Percentiles rank a stretch among this genome's conserved stretches.
phyloP scores from a whole-genome alignment of 371 early-diverging fungal genomes.

The Apophysomyces trapeziformis region DNA sequence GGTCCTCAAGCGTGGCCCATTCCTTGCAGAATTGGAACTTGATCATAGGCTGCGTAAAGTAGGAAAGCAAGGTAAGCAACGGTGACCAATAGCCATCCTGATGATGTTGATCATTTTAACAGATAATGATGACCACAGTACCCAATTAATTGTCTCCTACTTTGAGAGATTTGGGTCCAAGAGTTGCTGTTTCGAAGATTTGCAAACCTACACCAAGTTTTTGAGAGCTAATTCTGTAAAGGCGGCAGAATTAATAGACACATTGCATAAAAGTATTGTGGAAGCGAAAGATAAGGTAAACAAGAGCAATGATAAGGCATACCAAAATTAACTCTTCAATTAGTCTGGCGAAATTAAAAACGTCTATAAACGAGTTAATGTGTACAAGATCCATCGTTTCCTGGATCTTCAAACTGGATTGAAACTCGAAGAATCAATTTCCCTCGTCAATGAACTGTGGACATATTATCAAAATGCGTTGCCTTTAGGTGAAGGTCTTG shows the following conservation, averaged over 20 bases:
- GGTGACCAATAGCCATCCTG: slow-evolving; percentile 5
- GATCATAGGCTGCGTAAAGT: slow-evolving; percentile 46
- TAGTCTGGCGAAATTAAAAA: slow-evolving; percentile 40
- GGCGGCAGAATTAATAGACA: slow-evolving; percentile 39
- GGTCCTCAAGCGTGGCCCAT: slow-evolving; percentile 70
- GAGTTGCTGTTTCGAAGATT: slow-evolving; percentile 79
- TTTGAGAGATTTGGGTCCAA: slow-evolving; percentile 71
- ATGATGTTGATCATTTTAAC: slow-evolving; percentile 11
- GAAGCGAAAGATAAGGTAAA: slow-evolving; percentile 39
- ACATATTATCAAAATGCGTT: slow-evolving; percentile 60
- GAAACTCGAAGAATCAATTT: slow-evolving; percentile 14
- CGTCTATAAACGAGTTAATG: slow-evolving; percentile 54
- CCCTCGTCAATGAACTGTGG: slow-evolving; percentile 55
- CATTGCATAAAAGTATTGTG: slow-evolving; percentile 37
- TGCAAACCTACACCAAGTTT: slow-evolving; percentile 61
- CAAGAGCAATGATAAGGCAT: background rate
- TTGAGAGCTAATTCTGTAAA: slow-evolving; percentile 30
- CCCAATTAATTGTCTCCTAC: slow-evolving; percentile 61
- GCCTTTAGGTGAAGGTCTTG: slow-evolving; percentile 66
- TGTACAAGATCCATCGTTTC: slow-evolving; percentile 59
- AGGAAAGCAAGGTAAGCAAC: slow-evolving; percentile 21
- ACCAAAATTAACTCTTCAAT: background rate
- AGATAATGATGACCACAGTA: slow-evolving; percentile 34
- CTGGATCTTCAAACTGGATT: slow-evolving; percentile 37
- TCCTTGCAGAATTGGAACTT: slow-evolving; percentile 76